These are phyloP conservation scores for Boechera retrofracta DNA, from an alignment of 345 rosid genomes.

Conservation along the genomic window DNA sequence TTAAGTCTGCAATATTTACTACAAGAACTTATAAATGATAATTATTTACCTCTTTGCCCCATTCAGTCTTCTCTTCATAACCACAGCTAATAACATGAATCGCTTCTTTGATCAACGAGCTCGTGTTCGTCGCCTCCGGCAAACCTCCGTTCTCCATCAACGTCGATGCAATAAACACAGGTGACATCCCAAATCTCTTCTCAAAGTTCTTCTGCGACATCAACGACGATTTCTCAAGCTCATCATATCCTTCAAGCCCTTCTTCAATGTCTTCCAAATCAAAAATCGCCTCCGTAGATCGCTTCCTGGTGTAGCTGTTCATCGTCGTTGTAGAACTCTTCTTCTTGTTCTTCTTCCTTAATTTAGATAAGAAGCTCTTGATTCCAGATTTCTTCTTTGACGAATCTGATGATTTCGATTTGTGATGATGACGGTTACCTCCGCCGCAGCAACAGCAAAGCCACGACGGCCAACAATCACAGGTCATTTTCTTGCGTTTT, in stretches of 20 bases:
- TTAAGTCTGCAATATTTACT: not conserved
- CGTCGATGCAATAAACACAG: slow-evolving; percentile 88
- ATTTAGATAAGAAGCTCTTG: slow-evolving; percentile 59
- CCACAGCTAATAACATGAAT: slow-evolving; percentile 96
- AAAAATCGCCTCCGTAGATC: slow-evolving; percentile 56
- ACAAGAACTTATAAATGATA: not conserved
- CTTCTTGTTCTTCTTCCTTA: slow-evolving; percentile 64
- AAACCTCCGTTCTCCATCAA: slow-evolving; percentile 95
- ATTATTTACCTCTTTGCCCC: slow-evolving; percentile 89
- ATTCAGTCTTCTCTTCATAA: slow-evolving; percentile 94
- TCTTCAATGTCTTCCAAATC: slow-evolving; percentile 97
- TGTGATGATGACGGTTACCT: slow-evolving; percentile 63
- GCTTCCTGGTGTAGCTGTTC: slow-evolving; percentile 62
- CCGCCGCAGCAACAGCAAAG: slow-evolving; percentile 92
- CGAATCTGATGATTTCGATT: slow-evolving; percentile 52
- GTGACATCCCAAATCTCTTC: slow-evolving; percentile 94
- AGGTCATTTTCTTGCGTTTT: slow-evolving; percentile 93
- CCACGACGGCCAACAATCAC: slow-evolving; percentile 98
- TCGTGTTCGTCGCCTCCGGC: slow-evolving; percentile 83
- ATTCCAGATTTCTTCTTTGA: slow-evolving; percentile 71
- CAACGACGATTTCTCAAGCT: slow-evolving; percentile 86
- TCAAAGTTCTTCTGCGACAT: slow-evolving; percentile 97
- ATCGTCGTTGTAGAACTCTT: slow-evolving; percentile 54
- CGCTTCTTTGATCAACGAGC: slow-evolving; percentile 86
- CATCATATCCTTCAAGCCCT: slow-evolving; percentile 96